Evolutionary conservation across 352 stramenopile species (phyloP), one percentile per base, ranked within the genome.

Genomic region (Discostella stelligera): DNA sequence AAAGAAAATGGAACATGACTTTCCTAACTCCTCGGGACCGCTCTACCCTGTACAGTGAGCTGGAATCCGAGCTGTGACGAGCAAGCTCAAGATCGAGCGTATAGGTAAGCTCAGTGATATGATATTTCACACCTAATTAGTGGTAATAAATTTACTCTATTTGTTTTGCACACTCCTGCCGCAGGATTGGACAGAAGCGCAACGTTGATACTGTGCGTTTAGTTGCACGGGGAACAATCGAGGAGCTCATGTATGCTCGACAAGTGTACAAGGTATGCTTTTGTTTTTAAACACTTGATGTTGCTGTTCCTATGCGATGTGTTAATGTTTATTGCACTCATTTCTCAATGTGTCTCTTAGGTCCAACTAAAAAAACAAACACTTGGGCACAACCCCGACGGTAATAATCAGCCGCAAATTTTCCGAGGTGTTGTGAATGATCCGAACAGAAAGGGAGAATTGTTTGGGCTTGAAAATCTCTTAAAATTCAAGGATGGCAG

Each of bases 21-120:
- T n/a, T 54, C 9, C 41, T 56, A 37, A 63, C 20, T 39, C 16
- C 23, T 16, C 8, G 3, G 52, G 30, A 44, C 7, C 37, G 13
- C 37, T 44, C 37, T 14, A 14, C 37, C 7, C 1, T 2, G 9
- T 73, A 64, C 89, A 75, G 80, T 89, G 1, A 85, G 89, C 74
- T 94, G 87, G 86, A 95, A 94, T 75, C 89, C 89, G 25, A 87
- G 66, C 41, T 84, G 85, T 30, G 90, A 95, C 48, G 77, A 91
- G 53, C 89, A 95, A 62, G 85, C 87, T 63, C 86, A 94, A 75
- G 85, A 84, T 67, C 80, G 74, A 74, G 77, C 86, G 32, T 94
- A 89, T 71, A 80, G 91, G 27, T 54, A 62, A 53, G 37, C 8
- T 59, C 52, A 44, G 16, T 32, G 50, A 11, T 32, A 37, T 56